Evolutionary conservation across 257 asterid species (phyloP).

Genomic region (Solanum etuberosum): DNA sequence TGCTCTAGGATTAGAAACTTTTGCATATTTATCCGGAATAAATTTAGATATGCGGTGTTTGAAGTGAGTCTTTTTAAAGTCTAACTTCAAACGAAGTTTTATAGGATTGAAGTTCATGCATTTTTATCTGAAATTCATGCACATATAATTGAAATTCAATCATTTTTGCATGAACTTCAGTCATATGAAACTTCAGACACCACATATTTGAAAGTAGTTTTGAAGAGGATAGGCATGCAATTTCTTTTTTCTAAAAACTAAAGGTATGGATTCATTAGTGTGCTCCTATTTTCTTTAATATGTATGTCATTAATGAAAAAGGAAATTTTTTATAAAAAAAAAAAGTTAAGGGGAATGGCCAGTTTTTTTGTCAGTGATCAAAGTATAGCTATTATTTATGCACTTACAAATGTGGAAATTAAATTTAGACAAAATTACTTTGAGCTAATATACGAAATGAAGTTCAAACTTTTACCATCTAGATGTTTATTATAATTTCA

Average conservation of each 20-base stretch:
- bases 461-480: not conserved
- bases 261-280: not conserved
- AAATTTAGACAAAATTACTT: not conserved
- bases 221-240: not conserved
- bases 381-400: not conserved
- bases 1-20: not conserved
- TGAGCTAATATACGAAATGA: not conserved
- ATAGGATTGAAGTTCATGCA: not conserved
- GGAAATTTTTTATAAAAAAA: no score
- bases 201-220: not conserved
- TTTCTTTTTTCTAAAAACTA: not conserved
- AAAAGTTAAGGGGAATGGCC: not conserved
- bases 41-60: no score
- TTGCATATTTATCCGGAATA: no score
- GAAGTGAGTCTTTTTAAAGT: no score
- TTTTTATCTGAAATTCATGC: fast-evolving
- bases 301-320: not conserved
- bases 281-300: not conserved
- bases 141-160: not conserved
- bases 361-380: not conserved
- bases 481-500: not conserved
- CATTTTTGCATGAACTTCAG: not conserved
- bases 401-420: not conserved
- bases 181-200: not conserved
- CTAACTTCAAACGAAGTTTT: no score